Base-by-base conservation (phyloP, 108 stramenopile genomes). In the Skeletonema potamos region DNA sequence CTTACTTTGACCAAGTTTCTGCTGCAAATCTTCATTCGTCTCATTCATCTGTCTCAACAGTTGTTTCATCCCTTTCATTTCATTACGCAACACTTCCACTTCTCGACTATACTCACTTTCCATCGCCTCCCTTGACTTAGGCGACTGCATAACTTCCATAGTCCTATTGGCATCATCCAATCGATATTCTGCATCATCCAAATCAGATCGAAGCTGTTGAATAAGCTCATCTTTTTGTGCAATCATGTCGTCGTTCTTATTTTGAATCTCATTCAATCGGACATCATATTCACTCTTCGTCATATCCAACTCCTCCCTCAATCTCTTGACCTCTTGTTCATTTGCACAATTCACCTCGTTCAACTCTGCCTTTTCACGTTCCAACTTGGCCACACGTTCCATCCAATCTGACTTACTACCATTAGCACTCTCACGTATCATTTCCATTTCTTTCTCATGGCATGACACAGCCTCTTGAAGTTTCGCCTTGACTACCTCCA, bases 21-120 rank as follows among this genome's bases (percentile, higher is more conserved):
- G 15, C 48, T 75, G 34, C 68, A 83, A 54, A 6, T 63, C 41
- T 8, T 67, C 64, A 33, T 71, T 69, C 18, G 29, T 28, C 28
- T 56, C 54, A 37, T 68, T 70, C 10, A 75, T 24, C 13, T 58
- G 22, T 3, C 75, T 44, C 17, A 68, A 36, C 27, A 61, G 27
- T 30, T 59, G 27, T 6, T 28, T 15, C 26, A 56, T 27, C 33
- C 57, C 39, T 8, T 3, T 24, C 6, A 24, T 43, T 17, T 15
- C 46, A 12, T 27, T 10, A 27, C 18, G 20, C 3, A 65, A 13
- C 39, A 33, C 11, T 24, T 63, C 62, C 29, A 57, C 44, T 15
- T 81, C 71, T 1, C 22, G 48, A 22, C 8, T 51, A 20, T 51
- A 51, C 1, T 15, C n/a, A 51, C 22, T 51, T 51, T 39, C 58